These are phyloP conservation scores for Epipyxis sp. DNA, from an alignment of 108 stramenopile genomes.

Conservation along the genomic window DNA sequence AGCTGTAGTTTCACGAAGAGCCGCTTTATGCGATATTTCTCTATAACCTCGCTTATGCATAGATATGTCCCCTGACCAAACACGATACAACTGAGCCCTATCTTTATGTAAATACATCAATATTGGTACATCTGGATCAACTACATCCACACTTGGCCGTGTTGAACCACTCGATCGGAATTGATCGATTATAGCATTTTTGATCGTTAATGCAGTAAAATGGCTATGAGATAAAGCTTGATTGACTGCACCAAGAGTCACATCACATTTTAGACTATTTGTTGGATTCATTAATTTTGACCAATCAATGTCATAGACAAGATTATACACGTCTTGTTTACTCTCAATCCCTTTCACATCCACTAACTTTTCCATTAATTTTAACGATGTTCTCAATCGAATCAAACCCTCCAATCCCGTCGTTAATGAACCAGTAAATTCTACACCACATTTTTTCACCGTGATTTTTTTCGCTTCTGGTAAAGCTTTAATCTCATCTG, in stretches of 20 bases:
- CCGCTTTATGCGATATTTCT: not conserved
- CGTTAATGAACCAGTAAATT: not conserved
- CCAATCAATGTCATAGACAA: not conserved
- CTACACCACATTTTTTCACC: not conserved
- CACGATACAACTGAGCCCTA: not conserved
- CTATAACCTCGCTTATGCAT: slow-evolving; percentile 32
- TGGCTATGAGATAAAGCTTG: slow-evolving; percentile 1
- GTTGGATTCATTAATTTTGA: not conserved
- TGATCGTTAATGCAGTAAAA: slow-evolving; percentile 28
- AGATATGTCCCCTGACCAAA: not conserved
- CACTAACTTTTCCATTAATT: slow-evolving; percentile 20
- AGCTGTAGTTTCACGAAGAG: slow-evolving; percentile 14
- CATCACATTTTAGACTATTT: not conserved
- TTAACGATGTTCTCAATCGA: not conserved
- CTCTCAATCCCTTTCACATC: not conserved
- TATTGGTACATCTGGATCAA: not conserved
- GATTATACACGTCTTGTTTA: not conserved
- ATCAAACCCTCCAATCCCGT: not conserved
- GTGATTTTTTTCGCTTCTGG: not conserved
- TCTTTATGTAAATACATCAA: slow-evolving; percentile 13
- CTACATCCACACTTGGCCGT: slow-evolving; percentile 1
- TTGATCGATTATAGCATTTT: slow-evolving; percentile 29
- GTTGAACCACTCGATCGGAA: not conserved
- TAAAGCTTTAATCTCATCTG: not conserved
- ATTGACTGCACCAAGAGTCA: not conserved